Base-by-base conservation (phyloP, 345 rosid species). In the Lumnitzera racemosa region DNA sequence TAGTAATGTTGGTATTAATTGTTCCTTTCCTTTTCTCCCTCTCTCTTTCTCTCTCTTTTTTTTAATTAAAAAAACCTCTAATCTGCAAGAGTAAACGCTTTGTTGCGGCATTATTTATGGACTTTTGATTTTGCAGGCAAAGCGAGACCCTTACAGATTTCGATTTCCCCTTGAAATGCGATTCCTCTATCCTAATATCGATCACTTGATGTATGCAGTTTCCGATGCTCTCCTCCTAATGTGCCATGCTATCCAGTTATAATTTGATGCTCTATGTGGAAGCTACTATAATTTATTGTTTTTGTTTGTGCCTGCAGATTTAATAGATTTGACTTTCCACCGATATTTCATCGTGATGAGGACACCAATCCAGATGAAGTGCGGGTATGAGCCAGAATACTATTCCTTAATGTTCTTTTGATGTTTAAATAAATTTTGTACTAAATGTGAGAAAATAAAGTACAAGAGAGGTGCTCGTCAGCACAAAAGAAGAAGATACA, bases 81-180 rank as follows among this genome's bases (percentile, higher is more conserved):
- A 49, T 60, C 24, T 48, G 24, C 27, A 4, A 49, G 13, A 60
- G 47, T 52, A 25, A 29, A 15, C 13, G 46, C 46, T 8, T 29
- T 13, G 5, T 55, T 15, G 9, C 9, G 5, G 17, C 16, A 46
- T 25, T 25, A 15, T 54, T 10, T 11, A 27, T 55, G 15, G 56
- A 8, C 15, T 47, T 20, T 47, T 36, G n/a, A 53, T 12, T 55
- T 67, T 69, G 71, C 85, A 92, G 96, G 98, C 94, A 62, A 92
- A 92, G 78, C 73, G 94, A 61, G 96, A 92, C 78, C 96, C 98
- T 59, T 82, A 87, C 72, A 80, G 91, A 59, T 92, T 83, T 70
- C 82, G 96, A 57, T 92, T 89, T 82, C 98, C 96, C 11, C 78
- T 92, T 58, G 98, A 92, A 75, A 69, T 92, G 96, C 95, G 95